Conservation (phyloP, 805 yeast genomes). For the Saccharomycopsis guyanensis region DNA sequence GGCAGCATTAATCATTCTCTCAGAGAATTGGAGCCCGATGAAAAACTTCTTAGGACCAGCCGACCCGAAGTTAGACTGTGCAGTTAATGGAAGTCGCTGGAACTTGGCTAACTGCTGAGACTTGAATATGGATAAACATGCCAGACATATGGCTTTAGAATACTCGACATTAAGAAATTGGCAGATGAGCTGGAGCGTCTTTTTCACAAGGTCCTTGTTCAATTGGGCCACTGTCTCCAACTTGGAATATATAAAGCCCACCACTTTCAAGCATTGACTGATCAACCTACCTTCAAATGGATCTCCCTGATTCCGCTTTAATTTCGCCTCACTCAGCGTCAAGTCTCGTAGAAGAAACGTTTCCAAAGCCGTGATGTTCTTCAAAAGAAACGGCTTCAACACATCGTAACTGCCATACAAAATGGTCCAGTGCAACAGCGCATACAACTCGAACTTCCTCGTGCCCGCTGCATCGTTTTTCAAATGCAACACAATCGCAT, state of each 20-base stretch:
- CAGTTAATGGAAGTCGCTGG: constrained; percentile 8
- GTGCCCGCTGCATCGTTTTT: neutral
- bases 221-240: constrained; percentile 5
- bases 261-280: constrained; percentile 13
- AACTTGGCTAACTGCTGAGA: constrained; percentile 15
- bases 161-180: constrained; percentile 3
- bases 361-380: neutral
- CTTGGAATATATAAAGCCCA: constrained; percentile 7
- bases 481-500: neutral
- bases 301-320: constrained; percentile 3
- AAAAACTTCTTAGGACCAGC: constrained; percentile 6
- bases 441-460: constrained; percentile 20
- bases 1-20: constrained; percentile 10
- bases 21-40: constrained; percentile 5
- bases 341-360: neutral
- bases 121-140: constrained; percentile 9
- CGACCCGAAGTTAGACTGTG: constrained; percentile 3
- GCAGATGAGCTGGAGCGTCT: constrained; percentile 6
- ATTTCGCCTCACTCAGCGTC: neutral
- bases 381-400: constrained; percentile 3
- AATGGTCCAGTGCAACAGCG: constrained; percentile 8
- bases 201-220: neutral
- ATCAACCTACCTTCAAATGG: constrained; percentile 18
- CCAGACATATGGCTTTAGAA: constrained; percentile 14
- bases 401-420: neutral